Conservation (phyloP, 306 rosid genomes). For the Cucumis hystrix region DNA sequence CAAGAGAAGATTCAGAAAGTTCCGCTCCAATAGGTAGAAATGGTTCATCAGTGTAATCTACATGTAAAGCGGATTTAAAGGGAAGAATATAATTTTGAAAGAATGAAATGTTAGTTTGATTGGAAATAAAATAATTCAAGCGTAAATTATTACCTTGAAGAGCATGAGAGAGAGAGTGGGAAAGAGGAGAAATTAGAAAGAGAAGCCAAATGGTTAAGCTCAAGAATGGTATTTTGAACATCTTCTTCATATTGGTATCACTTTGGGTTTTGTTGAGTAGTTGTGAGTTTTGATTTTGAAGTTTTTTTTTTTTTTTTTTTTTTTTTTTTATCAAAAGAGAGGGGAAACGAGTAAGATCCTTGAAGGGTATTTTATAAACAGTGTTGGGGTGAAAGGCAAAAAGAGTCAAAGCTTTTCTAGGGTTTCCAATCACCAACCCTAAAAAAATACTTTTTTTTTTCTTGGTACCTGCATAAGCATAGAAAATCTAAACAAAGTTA, state of each 20-base stretch:
- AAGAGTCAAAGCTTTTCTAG: conserved; percentile 11
- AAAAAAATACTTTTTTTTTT: neutral
- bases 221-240: neutral
- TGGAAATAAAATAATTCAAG: neutral
- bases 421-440: conserved; percentile 8
- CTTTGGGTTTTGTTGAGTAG: neutral
- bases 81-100: neutral
- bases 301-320: neutral
- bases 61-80: neutral
- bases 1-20: neutral
- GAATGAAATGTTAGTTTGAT: neutral
- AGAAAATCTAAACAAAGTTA: neutral
- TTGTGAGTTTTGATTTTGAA: neutral
- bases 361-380: conserved; percentile 5
- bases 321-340: neutral
- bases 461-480: conserved; percentile 1
- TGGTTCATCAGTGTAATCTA: neutral
- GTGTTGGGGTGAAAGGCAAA: neutral
- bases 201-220: neutral
- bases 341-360: conserved; percentile 3
- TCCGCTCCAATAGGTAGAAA: neutral
- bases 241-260: neutral
- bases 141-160: neutral
- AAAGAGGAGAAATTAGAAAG: neutral
- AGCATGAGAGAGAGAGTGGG: neutral